Evolutionary conservation across 306 rosid genomes (phyloP).

Genomic region (Cucurbita pepo): DNA sequence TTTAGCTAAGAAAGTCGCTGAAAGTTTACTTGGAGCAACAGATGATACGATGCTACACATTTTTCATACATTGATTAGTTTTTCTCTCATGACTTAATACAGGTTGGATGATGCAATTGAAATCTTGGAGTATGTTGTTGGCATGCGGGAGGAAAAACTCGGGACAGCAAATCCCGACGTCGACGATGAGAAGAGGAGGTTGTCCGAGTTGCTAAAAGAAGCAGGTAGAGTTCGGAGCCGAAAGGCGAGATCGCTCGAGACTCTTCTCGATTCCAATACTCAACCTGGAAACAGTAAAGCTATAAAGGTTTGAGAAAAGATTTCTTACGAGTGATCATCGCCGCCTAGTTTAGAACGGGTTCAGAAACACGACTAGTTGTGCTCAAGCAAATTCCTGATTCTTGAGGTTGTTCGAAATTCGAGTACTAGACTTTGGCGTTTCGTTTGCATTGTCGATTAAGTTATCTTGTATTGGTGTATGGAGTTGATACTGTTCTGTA

Average conservation of each 20-base stretch:
- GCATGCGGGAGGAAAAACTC: constrained; percentile 71
- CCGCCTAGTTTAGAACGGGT: not conserved
- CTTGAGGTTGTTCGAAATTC: not conserved
- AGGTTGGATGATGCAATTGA: constrained; percentile 90
- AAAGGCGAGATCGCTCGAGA: constrained; percentile 62
- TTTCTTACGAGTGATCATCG: not conserved
- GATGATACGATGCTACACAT: not conserved
- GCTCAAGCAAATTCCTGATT: not conserved
- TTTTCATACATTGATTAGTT: not conserved
- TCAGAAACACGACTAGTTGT: not conserved
- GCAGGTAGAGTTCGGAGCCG: constrained; percentile 60
- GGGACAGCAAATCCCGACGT: constrained; percentile 94
- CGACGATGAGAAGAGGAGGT: constrained; percentile 78
- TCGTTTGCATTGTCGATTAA: constrained; percentile 1
- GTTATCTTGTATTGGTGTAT: not conserved
- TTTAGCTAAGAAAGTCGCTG: not conserved
- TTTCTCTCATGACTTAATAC: not conserved
- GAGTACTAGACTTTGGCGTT: not conserved
- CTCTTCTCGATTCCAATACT: constrained; percentile 43
- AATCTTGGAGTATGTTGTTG: constrained; percentile 57
- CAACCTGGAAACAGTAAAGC: constrained; percentile 9
- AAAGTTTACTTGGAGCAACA: not conserved
- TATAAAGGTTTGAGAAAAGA: constrained; percentile 11
- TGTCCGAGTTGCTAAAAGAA: constrained; percentile 74
- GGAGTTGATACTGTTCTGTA: not conserved